A percentile compares a stretch with the other conserved stretches of the same genome.
Evolutionary conservation across 1,284 basidiomycete genomes (phyloP).

Genomic region (Xerocomus nothofagi): DNA sequence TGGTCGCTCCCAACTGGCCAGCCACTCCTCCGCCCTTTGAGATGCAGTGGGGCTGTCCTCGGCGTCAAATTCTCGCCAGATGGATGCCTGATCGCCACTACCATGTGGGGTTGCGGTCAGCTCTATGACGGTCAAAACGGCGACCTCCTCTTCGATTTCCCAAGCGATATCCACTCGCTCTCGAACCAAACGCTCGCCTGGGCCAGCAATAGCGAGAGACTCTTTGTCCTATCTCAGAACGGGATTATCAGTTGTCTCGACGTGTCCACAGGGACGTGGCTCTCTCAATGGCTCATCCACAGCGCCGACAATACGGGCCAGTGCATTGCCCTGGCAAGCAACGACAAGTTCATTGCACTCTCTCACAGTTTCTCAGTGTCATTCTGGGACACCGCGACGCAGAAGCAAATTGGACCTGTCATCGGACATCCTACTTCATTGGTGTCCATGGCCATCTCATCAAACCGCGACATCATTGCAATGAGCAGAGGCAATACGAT

Average conservation of each 20-base stretch:
- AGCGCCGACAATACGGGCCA: neutral
- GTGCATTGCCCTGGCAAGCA: neutral
- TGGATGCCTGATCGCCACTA: slow-evolving; percentile 3
- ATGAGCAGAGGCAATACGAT: neutral
- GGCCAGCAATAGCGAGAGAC: neutral
- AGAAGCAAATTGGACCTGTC: neutral
- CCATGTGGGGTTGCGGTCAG: neutral
- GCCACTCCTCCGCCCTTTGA: neutral
- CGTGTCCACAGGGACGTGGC: neutral
- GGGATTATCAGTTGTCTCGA: slow-evolving; percentile 4
- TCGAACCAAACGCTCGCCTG: slow-evolving; percentile 8
- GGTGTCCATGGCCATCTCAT: neutral
- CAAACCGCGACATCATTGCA: neutral
- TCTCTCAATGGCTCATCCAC: slow-evolving; percentile 9
- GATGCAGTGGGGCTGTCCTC: neutral
- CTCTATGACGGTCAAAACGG: slow-evolving; percentile 7
- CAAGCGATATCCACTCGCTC: neutral
- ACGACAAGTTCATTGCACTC: neutral
- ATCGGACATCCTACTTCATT: neutral
- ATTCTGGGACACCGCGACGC: neutral
- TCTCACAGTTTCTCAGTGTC: neutral
- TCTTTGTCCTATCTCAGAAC: neutral
- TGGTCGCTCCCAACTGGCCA: slow-evolving; percentile 5
- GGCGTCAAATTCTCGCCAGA: slow-evolving; percentile 11
- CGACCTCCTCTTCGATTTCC: neutral